Conservation (phyloP, 2,329 filamentous ascomycete species). For the Myriosclerotinia curreyana region DNA sequence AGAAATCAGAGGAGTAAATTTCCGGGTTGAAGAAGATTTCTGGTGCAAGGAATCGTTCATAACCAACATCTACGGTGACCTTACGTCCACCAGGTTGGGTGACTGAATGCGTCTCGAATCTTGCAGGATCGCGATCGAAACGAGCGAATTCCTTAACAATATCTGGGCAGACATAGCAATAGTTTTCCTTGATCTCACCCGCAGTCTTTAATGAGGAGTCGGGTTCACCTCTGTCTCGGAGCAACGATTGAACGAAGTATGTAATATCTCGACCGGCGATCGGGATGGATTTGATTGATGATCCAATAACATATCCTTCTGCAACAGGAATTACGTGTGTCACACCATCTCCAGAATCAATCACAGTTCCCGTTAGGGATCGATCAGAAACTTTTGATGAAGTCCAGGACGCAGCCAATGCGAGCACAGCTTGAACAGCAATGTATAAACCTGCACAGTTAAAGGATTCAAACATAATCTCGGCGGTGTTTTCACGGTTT, state of each 20-base stretch:
- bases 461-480: constrained; percentile 99
- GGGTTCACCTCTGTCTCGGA: constrained; percentile 92
- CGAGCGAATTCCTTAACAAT: constrained; percentile 98
- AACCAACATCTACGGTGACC: constrained; percentile 87
- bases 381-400: constrained; percentile 96
- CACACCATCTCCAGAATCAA: constrained; percentile 97
- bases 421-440: constrained; percentile 94
- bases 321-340: constrained; percentile 98
- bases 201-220: constrained; percentile 97
- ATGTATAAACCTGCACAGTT: constrained; percentile 99
- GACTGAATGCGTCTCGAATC: constrained; percentile 88
- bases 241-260: constrained; percentile 94
- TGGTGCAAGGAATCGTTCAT: constrained; percentile 95
- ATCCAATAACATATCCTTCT: constrained; percentile 98
- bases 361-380: constrained; percentile 94
- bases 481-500: constrained; percentile 97
- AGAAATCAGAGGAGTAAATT: constrained; percentile 98
- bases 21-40: constrained; percentile 99
- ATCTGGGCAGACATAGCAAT: constrained; percentile 97
- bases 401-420: constrained; percentile 96
- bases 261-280: constrained; percentile 98
- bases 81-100: constrained; percentile 81
- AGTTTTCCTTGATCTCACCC: constrained; percentile 97
- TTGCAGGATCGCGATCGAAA: constrained; percentile 88
- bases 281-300: constrained; percentile 97